Base-by-base conservation (phyloP, 2,329 filamentous ascomycete species). In the Colletotrichum tabaci region DNA sequence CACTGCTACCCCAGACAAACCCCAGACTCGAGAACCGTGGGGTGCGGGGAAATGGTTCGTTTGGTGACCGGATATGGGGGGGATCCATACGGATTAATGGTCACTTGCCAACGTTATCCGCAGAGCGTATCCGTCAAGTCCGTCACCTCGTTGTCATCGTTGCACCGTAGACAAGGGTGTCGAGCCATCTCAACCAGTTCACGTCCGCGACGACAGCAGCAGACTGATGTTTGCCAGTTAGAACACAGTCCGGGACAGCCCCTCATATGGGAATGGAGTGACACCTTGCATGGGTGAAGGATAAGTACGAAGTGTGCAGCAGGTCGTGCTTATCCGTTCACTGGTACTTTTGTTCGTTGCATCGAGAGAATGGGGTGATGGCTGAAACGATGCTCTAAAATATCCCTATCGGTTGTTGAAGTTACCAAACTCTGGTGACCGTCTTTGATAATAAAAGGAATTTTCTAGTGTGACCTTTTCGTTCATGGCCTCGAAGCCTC, bases 1-100 rank as follows among this genome's bases (percentile, higher is more conserved):
- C 26, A 9, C 23, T 30, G 30, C 26, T 56, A 42, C 55, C 55
- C 55, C 55, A 57, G 55, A 57, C 42, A 49, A 38, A 52, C 64
- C 55, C 56, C 64, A 35, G 56, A 46, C 62, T 67, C 38, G 23
- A 35, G 35, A 49, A 21, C 7, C 56, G 38, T 47, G 56, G 23
- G 38, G 64, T 67, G 64, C 64, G 64, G 64, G 64, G 64, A 67
- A 67, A 23, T 67, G 64, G 64, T 46, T 40, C 38, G 44, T 46
- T 55, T 61, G 16, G 7, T 0, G 18, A 46, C 26, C 46, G 60
- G 46, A 61, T 50, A 50, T 40, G 8, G n/a, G 35, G 21, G 6
- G 13, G 30, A 30, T n/a, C 26, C 23, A 40, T 26, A n/a, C 38
- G 65, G 65, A 42, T 47, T 63, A 18, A n/a, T 8, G 38, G 21